A percentile compares a stretch with the other conserved stretches of the same genome.
Conservation (phyloP, 352 stramenopile genomes). For the Pythium guiyangense region DNA sequence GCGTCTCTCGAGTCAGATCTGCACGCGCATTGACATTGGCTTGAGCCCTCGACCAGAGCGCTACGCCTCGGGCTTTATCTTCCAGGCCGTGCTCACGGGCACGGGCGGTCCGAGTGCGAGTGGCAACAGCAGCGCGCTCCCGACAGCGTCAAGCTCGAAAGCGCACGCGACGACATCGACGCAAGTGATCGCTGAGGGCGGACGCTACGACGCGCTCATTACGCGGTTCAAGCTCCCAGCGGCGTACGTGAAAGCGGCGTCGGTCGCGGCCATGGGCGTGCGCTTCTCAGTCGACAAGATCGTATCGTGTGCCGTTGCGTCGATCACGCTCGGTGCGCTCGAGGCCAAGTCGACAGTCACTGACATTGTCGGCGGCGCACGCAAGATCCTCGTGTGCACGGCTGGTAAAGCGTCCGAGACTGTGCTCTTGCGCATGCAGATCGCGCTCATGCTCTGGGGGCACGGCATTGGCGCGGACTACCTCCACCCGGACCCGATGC, state of each 20-base stretch:
- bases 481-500: conserved; percentile 72
- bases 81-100: conserved; percentile 69
- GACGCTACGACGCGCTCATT: conserved; percentile 78
- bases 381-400: conserved; percentile 74
- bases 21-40: conserved; percentile 66
- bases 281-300: conserved; percentile 87
- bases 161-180: conserved; percentile 29
- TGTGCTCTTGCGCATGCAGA: conserved; percentile 73
- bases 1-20: conserved; percentile 49
- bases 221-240: conserved; percentile 81
- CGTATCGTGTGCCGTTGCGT: conserved; percentile 57
- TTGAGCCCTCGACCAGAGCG: conserved; percentile 69
- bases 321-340: conserved; percentile 21
- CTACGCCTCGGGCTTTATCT: conserved; percentile 80
- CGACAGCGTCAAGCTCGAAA: conserved; percentile 18
- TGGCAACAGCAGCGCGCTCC: conserved; percentile 1
- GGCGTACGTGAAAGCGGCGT: conserved; percentile 63
- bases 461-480: conserved; percentile 75
- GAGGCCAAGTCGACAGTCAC: conserved; percentile 30
- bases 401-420: conserved; percentile 68
- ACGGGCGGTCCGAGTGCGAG: conserved; percentile 10
- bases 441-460: conserved; percentile 70
- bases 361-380: conserved; percentile 33
- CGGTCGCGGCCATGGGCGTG: conserved; percentile 76
- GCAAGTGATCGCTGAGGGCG: conserved; percentile 78